Evolutionary conservation across 768 basidiomycete genomes (phyloP).

Genomic region (Trametes sanguinea): DNA sequence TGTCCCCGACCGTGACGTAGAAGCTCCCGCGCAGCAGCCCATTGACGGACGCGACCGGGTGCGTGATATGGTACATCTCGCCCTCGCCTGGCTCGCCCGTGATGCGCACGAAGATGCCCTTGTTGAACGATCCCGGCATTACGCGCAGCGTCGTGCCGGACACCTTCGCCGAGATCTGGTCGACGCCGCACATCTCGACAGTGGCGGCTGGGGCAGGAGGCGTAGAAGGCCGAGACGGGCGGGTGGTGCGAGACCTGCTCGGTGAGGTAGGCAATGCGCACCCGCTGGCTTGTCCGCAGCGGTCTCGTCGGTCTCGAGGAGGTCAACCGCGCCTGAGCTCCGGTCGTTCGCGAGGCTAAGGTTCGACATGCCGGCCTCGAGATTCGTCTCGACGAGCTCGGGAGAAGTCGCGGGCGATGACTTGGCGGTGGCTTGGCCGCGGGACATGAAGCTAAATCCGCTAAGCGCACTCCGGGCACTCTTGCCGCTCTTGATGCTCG

Average conservation of each 20-base stretch:
- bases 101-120: slow-evolving; percentile 84
- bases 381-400: slow-evolving; percentile 44
- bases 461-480: slow-evolving; percentile 63
- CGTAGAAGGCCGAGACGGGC: slow-evolving; percentile 86
- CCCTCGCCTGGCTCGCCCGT: slow-evolving; percentile 74
- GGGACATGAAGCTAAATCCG: slow-evolving; percentile 49
- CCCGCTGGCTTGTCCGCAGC: slow-evolving; percentile 37
- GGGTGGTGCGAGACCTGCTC: slow-evolving; percentile 98
- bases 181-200: slow-evolving; percentile 77
- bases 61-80: slow-evolving; percentile 85
- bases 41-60: slow-evolving; percentile 88
- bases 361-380: slow-evolving; percentile 59
- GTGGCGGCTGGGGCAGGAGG: slow-evolving; percentile 69
- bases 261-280: slow-evolving; percentile 80
- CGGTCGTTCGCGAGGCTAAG: slow-evolving; percentile 52
- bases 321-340: slow-evolving; percentile 33
- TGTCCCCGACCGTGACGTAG: slow-evolving; percentile 85
- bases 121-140: slow-evolving; percentile 79
- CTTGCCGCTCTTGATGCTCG: slow-evolving; percentile 57
- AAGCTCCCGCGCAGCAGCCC: slow-evolving; percentile 90
- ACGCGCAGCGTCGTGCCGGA: slow-evolving; percentile 87
- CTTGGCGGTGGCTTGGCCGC: slow-evolving; percentile 44
- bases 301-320: slow-evolving; percentile 38
- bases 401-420: slow-evolving; percentile 60
- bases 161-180: slow-evolving; percentile 93